These are phyloP conservation scores for Acacia confusa DNA, from an alignment of 306 rosid species.

Conservation along the genomic window DNA sequence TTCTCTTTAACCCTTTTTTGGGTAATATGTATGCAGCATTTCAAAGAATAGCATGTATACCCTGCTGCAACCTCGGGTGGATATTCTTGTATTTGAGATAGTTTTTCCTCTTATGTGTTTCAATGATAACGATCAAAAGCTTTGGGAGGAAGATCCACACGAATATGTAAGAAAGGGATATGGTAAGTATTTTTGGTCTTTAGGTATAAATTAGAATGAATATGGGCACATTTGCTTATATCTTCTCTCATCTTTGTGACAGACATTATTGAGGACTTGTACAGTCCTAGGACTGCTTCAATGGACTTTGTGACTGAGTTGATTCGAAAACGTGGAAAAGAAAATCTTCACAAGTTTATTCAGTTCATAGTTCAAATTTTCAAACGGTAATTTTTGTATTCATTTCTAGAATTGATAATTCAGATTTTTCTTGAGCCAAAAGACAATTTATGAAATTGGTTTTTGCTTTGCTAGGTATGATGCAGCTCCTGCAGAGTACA, in stretches of 20 bases:
- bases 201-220: not conserved
- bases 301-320: not conserved
- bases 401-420: not conserved
- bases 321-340: slow-evolving; percentile 7
- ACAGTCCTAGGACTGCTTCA: slow-evolving; percentile 10
- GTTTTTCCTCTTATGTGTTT: slow-evolving; percentile 2
- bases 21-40: not conserved
- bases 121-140: slow-evolving; percentile 1
- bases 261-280: slow-evolving; percentile 10
- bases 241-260: not conserved
- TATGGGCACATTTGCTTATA: not conserved
- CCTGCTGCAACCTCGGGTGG: not conserved
- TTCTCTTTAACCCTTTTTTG: not conserved
- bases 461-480: not conserved
- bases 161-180: slow-evolving; percentile 5
- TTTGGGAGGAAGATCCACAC: not conserved
- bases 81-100: slow-evolving; percentile 2
- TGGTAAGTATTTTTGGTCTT: not conserved
- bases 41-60: not conserved
- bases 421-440: not conserved
- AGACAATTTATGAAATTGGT: not conserved
- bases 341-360: slow-evolving; percentile 1
- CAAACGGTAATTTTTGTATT: not conserved
- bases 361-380: slow-evolving; percentile 3
- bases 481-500: not conserved